A percentile compares a stretch with the other conserved stretches of the same genome.
These are phyloP conservation scores for Monotropa hypopitys DNA, from an alignment of 179 eudicot species.

Conservation along the genomic window DNA sequence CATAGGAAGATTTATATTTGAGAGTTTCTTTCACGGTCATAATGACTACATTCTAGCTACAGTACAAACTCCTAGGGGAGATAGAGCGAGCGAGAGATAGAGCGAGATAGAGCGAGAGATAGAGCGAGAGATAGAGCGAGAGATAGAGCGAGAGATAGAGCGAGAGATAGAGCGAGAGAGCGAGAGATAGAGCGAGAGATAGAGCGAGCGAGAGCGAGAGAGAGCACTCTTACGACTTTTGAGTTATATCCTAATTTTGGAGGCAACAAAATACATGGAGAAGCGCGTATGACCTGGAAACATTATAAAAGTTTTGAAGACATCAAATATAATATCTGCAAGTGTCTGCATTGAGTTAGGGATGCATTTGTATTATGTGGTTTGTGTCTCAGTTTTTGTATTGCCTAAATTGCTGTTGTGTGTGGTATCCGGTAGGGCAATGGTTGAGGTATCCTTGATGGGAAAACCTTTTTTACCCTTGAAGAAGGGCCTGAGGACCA, in stretches of 20 bases:
- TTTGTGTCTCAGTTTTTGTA: neutral
- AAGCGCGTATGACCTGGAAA: no score
- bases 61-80: neutral
- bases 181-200: no score
- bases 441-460: neutral
- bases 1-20: neutral
- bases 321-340: neutral
- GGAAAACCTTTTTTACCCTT: neutral
- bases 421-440: neutral
- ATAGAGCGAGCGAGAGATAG: no score
- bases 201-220: no score
- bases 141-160: no score
- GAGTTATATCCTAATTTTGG: no score
- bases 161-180: no score
- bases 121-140: no score
- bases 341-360: no score
- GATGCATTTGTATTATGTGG: neutral
- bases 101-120: no score
- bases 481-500: neutral
- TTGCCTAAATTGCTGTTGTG: neutral
- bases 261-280: no score
- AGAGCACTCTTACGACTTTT: no score
- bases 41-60: neutral
- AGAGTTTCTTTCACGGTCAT: neutral
- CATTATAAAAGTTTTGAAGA: neutral